phyloP scores from a whole-genome alignment of 306 rosid species.

The Casuarina equisetifolia region DNA sequence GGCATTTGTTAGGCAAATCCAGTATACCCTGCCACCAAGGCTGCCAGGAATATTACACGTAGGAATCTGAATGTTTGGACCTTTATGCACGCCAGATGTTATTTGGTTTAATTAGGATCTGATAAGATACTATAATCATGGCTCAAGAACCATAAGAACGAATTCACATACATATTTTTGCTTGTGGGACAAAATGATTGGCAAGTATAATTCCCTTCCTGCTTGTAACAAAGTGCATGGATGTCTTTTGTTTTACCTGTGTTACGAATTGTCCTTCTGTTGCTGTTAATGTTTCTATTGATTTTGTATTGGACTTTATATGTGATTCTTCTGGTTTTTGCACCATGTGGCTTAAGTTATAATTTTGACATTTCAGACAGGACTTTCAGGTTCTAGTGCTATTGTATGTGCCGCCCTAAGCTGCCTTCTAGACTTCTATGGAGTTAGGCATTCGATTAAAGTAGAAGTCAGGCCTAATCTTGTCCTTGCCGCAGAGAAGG shows the following conservation, averaged over 20 bases:
- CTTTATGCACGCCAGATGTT: too few relatives aligned
- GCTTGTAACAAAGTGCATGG: neutral
- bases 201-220: neutral
- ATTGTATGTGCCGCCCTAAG: conserved; percentile 82
- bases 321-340: conserved; percentile 1
- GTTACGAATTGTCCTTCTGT: neutral
- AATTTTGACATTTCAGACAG: conserved; percentile 60
- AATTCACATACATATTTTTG: neutral
- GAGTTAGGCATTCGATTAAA: conserved; percentile 60
- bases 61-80: too few relatives aligned
- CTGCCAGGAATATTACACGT: neutral
- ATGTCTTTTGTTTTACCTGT: neutral
- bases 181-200: neutral
- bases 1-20: neutral
- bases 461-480: conserved; percentile 78
- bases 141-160: neutral
- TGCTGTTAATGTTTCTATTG: neutral
- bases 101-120: too few relatives aligned
- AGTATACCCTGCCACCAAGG: neutral
- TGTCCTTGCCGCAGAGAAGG: conserved; percentile 74
- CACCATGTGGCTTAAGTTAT: conserved; percentile 18
- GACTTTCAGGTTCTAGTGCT: conserved; percentile 96
- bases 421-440: conserved; percentile 84
- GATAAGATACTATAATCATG: neutral
- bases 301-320: neutral